Conservation (phyloP, 1,284 basidiomycete species). For the Entoloma clypeatum region DNA sequence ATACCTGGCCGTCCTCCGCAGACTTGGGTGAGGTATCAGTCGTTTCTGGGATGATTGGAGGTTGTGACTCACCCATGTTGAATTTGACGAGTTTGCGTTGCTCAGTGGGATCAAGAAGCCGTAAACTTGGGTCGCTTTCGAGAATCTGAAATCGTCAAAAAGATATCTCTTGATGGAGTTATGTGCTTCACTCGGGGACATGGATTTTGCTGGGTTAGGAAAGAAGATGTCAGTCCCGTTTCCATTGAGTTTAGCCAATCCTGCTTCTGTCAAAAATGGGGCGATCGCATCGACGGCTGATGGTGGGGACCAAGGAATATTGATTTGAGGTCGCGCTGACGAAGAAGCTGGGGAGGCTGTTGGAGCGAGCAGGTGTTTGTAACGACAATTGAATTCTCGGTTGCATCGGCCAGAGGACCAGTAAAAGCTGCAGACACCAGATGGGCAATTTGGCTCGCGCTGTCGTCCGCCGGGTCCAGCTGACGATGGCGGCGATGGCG, state of each 20-base stretch:
- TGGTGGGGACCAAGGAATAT: conserved; percentile 8
- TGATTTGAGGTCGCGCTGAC: conserved; percentile 3
- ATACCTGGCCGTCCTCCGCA: conserved; percentile 51
- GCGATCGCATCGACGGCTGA: conserved; percentile 26
- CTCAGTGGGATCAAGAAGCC: conserved; percentile 46
- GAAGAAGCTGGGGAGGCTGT: conserved; percentile 8
- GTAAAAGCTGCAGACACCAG: conserved; percentile 46
- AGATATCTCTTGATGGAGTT: conserved; percentile 45
- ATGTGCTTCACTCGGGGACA: conserved; percentile 50
- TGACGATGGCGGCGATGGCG: conserved; percentile 12
- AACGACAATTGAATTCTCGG: conserved; percentile 46
- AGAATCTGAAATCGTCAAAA: conserved; percentile 43
- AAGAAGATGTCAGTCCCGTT: conserved; percentile 37
- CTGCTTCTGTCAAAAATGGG: conserved; percentile 45
- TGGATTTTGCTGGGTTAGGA: conserved; percentile 20
- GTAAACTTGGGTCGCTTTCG: conserved; percentile 38
- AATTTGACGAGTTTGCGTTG: conserved; percentile 45
- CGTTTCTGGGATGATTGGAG: neutral
- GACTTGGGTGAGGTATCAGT: conserved; percentile 31
- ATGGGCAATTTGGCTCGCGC: conserved; percentile 26
- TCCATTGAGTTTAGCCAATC: conserved; percentile 41
- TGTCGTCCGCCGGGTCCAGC: conserved; percentile 17
- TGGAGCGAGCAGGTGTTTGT: conserved; percentile 34
- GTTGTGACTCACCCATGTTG: conserved; percentile 44
- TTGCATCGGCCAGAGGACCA: conserved; percentile 51